phyloP scores from a whole-genome alignment of 2,329 filamentous ascomycete species.

The Zalaria obscura region DNA sequence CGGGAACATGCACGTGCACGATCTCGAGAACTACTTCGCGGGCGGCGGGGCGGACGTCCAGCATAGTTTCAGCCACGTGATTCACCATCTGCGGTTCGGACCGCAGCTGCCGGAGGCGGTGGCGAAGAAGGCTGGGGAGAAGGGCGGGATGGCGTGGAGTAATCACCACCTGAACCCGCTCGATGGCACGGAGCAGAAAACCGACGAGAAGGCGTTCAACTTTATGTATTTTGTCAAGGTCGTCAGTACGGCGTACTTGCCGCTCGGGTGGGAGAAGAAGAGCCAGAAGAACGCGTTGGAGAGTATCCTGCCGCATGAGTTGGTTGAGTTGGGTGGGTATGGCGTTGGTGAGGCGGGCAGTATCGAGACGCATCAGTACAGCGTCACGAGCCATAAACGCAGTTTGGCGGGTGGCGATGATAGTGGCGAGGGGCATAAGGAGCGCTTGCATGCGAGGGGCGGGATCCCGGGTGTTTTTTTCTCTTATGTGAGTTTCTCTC shows the following conservation, averaged over 20 bases:
- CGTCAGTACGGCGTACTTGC: constrained; percentile 86
- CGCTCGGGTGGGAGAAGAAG: constrained; percentile 70
- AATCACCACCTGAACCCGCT: constrained; percentile 89
- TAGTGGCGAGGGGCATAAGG: constrained; percentile 74
- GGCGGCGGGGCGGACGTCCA: constrained; percentile 47
- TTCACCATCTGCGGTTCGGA: constrained; percentile 85
- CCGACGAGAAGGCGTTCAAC: constrained; percentile 74
- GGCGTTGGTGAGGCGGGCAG: constrained; percentile 58
- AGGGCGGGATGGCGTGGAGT: constrained; percentile 49
- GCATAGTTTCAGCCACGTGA: constrained; percentile 79
- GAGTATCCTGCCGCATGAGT: constrained; percentile 25
- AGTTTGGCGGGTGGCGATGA: constrained; percentile 75
- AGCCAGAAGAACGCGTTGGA: constrained; percentile 12
- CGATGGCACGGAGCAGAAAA: constrained; percentile 64
- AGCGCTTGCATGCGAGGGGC: constrained; percentile 75
- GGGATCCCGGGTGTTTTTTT: constrained; percentile 98
- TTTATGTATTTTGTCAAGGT: constrained; percentile 99
- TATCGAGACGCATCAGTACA: constrained; percentile 96
- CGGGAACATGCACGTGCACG: constrained; percentile 94
- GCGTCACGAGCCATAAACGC: constrained; percentile 89
- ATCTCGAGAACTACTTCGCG: constrained; percentile 89
- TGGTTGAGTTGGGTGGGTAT: constrained; percentile 52
- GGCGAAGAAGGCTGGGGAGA: constrained; percentile 46
- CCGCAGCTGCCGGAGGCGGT: constrained; percentile 72
- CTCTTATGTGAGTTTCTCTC: constrained; percentile 68